Conservation (phyloP, 1,284 basidiomycete species). For the Malassezia caprae region DNA sequence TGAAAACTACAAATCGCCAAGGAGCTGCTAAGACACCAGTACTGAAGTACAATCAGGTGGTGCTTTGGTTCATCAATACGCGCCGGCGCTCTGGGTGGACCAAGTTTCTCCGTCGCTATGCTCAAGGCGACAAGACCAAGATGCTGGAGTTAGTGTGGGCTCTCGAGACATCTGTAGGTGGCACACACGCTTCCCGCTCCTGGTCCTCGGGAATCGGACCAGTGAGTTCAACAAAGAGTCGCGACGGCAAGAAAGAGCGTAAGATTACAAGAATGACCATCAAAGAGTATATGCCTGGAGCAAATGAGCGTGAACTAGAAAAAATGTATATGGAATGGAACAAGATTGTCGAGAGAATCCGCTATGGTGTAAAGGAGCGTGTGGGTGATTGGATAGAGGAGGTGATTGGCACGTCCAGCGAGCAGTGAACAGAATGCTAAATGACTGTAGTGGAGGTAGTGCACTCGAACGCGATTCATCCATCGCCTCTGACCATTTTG, state of each 20-base stretch:
- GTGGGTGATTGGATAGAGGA: constrained; percentile 28
- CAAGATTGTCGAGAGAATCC: constrained; percentile 27
- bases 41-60: constrained; percentile 22
- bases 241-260: neutral
- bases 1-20: constrained; percentile 21
- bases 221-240: neutral
- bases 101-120: constrained; percentile 26
- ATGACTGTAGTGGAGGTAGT: constrained; percentile 1
- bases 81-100: constrained; percentile 44
- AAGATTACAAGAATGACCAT: neutral
- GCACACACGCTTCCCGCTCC: constrained; percentile 8
- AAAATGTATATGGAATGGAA: constrained; percentile 19
- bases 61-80: constrained; percentile 46
- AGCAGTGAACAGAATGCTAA: neutral
- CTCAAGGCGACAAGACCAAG: constrained; percentile 23
- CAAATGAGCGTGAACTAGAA: neutral
- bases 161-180: constrained; percentile 5
- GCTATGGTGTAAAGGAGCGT: constrained; percentile 29
- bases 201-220: constrained; percentile 9
- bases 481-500: neutral
- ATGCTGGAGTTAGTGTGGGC: constrained; percentile 16
- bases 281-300: neutral
- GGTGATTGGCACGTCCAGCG: constrained; percentile 2
- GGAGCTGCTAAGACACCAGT: neutral
- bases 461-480: neutral